Evolutionary conservation across 805 yeast species (phyloP), one percentile per base, ranked within the genome.

Genomic region (Candida morakotiae): DNA sequence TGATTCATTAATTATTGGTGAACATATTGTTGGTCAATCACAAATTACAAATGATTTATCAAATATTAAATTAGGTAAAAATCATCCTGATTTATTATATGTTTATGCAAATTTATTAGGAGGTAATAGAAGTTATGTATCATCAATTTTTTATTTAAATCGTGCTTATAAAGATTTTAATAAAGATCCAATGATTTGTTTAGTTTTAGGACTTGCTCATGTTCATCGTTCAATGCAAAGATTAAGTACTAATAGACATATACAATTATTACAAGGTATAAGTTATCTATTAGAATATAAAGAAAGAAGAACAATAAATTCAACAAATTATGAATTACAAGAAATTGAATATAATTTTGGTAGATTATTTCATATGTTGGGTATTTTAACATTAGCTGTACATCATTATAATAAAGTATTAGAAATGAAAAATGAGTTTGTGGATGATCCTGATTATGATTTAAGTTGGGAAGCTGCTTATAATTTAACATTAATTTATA

Each of bases 171-270:
- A 73, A 35, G 72, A 77, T 17, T 76, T 76, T 39, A 81, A 81
- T 30, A 62, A 77, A 28, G 96, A 91, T 45, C 95, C 97, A 1
- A 75, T 87, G 66, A 66, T 93, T 2, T 73, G 87, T 42, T 67
- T 93, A 19, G 60, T 83, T 25, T 66, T 85, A 31, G 97, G 93
- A 0, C 58, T 93, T 28, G 79, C 89, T 0, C 89, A 88, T 59
- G 65, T 89, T 17, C 96, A 91, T 49, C 72, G 98, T 29, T 84
- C 97, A 0, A 82, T 89, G 80, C 98, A 93, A 59, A 71, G 98
- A 44, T 78, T 86, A 41, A 82, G 95, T 4, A 71, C 81, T 5
- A 86, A 87, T 56, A 76, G 97, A 39, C 96, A 91, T 52, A 70
- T 84, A 40, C 97, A 89, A 53, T 68, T 93, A 16, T 63, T 93